Base-by-base conservation (phyloP, 2,329 filamentous ascomycete genomes). In the Fusarium sacchari region DNA sequence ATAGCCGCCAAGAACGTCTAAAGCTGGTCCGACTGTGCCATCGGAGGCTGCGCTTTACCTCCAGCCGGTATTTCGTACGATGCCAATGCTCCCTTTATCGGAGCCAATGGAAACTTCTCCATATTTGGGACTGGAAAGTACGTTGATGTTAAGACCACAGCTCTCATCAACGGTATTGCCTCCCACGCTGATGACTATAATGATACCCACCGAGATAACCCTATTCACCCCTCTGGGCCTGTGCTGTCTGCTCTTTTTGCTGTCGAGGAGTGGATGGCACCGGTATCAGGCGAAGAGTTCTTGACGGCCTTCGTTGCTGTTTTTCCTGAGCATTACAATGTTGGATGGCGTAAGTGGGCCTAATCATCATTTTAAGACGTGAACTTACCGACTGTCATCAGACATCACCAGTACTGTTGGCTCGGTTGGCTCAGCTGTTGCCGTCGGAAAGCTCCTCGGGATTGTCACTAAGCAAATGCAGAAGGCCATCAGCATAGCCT, bases 1-100 rank as follows among this genome's bases (percentile, higher is more conserved):
- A 64, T 64, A 37, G 60, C 52, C 6, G 52, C 47, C 1, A 64
- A 64, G 12, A 64, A 55, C 18, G 43, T 49, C 20, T 64, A 64
- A 12, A 60, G 49, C 43, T 64, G 60, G 60, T 55, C 60, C 7
- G 55, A 55, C 15, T 64, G 43, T 32, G 55, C 60, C 15, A 60
- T 64, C n/a, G 55, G 53, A 24, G 55, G 60, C 20, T 64, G 60
- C 32, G 55, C 43, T 42, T 13, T 60, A 4, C 43, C 43, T 24
- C 60, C 55, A 20, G 60, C 60, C 7, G 43, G 36, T 24, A 36
- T 64, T 36, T 43, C 55, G 8, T 57, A 60, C 9, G 10, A 64
- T 14, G 55, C 60, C 6, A 64, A 30, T 18, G 39, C 43, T 7
- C 36, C 60, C 9, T 64, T 64, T 24, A 44, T 55, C 36, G 55